Percentiles rank a stretch among this genome's conserved stretches.
These are phyloP conservation scores for Amphibolis antarctica DNA, from an alignment of 106 monocot genomes.

Conservation along the genomic window DNA sequence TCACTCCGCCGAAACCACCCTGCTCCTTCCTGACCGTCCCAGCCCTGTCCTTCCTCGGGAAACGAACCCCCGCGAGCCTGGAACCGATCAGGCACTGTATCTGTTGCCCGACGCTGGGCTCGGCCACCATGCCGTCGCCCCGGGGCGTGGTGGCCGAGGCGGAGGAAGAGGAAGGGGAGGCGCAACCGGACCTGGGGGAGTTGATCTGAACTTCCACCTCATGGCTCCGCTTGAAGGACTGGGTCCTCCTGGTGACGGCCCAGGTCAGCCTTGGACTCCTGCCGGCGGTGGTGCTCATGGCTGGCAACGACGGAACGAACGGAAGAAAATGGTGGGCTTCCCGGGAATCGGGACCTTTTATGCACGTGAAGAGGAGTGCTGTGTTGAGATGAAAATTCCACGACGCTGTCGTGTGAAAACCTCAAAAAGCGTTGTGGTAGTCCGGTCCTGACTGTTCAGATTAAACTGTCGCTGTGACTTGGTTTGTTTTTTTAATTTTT, in stretches of 20 bases:
- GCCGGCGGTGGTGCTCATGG: background rate
- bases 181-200: constrained; percentile 10
- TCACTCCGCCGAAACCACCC: background rate
- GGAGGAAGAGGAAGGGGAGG: background rate
- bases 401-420: too few species aligned
- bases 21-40: constrained; percentile 7
- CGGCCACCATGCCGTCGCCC: background rate
- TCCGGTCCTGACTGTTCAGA: too few species aligned
- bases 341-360: too few species aligned
- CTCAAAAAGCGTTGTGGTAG: too few species aligned
- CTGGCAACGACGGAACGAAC: too few species aligned
- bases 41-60: constrained; percentile 24
- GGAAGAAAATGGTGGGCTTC: background rate
- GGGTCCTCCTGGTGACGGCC: constrained; percentile 13
- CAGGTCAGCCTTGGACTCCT: constrained; percentile 8
- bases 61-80: constrained; percentile 6
- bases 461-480: too few species aligned
- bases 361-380: too few species aligned
- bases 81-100: background rate
- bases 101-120: background rate
- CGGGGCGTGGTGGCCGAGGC: background rate
- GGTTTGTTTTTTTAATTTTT: too few species aligned
- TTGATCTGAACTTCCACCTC: constrained; percentile 16
- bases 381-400: too few species aligned
- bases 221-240: constrained; percentile 18